Conservation (phyloP, 495 filamentous ascomycete species). For the Aspergillus haitiensis region DNA sequence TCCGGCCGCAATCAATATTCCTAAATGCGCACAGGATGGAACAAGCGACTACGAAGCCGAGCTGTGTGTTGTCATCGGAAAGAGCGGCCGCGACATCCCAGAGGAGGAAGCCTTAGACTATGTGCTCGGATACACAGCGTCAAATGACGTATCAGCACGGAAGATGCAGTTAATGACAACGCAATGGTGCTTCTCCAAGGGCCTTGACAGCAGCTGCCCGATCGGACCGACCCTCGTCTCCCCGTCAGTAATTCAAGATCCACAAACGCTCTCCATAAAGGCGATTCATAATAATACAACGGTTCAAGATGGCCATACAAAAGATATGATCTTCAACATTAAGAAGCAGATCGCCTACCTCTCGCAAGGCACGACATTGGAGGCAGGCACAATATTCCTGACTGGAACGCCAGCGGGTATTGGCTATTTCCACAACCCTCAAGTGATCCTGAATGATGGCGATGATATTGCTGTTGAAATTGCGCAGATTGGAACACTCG, state of each 20-base stretch:
- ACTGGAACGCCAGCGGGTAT: conserved; percentile 60
- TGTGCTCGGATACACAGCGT: neutral
- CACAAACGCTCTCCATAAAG: neutral
- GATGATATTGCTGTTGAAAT: no score
- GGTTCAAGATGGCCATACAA: neutral
- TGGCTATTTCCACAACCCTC: no score
- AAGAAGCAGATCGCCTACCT: neutral
- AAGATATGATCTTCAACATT: conserved; percentile 1
- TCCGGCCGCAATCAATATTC: neutral
- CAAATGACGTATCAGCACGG: neutral
- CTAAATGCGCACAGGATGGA: conserved; percentile 3
- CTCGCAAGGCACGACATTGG: conserved; percentile 58
- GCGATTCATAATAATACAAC: neutral
- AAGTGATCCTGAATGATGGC: no score
- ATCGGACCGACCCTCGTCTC: neutral
- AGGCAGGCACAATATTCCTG: conserved; percentile 69
- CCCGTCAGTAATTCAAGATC: neutral
- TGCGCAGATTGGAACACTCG: no score
- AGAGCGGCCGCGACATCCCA: neutral
- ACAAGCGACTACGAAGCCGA: conserved; percentile 6
- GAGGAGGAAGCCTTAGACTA: neutral
- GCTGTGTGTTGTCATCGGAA: conserved; percentile 2
- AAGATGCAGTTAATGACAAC: neutral
- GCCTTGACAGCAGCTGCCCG: neutral
- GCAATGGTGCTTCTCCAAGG: neutral